Percentiles rank a stretch among this genome's conserved stretches.
Conservation (phyloP, 768 basidiomycete species). For the Neoboletus subvelutipes region DNA sequence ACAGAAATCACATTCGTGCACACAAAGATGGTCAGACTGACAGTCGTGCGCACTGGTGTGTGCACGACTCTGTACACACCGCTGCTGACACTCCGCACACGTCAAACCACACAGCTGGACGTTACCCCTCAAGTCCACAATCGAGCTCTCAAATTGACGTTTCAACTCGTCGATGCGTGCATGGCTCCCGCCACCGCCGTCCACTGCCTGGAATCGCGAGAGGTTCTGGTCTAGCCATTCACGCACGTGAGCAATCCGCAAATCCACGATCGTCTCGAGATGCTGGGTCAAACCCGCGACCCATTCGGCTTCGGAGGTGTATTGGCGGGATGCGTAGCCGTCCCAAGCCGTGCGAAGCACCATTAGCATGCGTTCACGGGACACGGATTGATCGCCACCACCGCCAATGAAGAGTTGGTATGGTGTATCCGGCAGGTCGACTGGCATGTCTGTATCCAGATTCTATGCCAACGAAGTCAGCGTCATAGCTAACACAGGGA, state of each 20-base stretch:
- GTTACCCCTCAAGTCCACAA: constrained; percentile 45
- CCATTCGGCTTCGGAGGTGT: constrained; percentile 37
- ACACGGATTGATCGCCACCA: constrained; percentile 12
- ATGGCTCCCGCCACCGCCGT: constrained; percentile 20
- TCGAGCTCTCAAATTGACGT: constrained; percentile 41
- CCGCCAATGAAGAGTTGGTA: constrained; percentile 36
- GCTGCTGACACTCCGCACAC: constrained; percentile 48
- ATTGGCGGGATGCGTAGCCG: constrained; percentile 18
- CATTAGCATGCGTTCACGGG: constrained; percentile 16
- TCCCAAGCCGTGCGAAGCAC: constrained; percentile 22
- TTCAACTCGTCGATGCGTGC: constrained; percentile 46
- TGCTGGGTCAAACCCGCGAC: constrained; percentile 35
- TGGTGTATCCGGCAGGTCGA: constrained; percentile 39
- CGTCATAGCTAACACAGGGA: fast-evolving
- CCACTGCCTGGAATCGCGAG: constrained; percentile 40
- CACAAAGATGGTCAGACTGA: constrained; percentile 48
- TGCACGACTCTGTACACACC: constrained; percentile 44
- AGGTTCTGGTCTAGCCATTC: constrained; percentile 54
- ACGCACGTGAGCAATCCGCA: constrained; percentile 47
- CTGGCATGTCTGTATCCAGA: constrained; percentile 46
- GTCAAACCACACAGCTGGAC: constrained; percentile 49
- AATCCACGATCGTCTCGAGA: constrained; percentile 40
- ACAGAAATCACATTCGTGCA: constrained; percentile 42
- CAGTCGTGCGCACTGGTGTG: constrained; percentile 53
- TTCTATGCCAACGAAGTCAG: constrained; percentile 37